These are phyloP conservation scores for Candida sithepensis DNA, from an alignment of 805 yeast genomes.

Conservation along the genomic window DNA sequence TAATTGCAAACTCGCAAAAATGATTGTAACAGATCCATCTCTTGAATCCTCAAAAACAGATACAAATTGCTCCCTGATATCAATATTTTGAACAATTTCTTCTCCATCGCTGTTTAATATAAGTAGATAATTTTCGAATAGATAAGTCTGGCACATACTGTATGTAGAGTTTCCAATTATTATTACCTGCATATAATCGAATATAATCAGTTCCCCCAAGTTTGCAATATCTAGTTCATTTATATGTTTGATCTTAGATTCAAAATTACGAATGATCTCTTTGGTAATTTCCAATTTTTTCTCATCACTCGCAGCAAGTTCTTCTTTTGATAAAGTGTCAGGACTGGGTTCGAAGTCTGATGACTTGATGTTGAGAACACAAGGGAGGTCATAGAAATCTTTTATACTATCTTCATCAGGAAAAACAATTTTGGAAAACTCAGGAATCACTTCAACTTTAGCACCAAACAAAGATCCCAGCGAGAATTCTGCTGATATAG, in stretches of 20 bases:
- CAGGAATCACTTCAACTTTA: conserved; percentile 25
- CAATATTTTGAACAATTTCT: conserved; percentile 16
- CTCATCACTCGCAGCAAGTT: conserved; percentile 13
- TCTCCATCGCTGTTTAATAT: conserved; percentile 17
- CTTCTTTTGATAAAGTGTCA: conserved; percentile 14
- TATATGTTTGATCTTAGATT: conserved; percentile 7
- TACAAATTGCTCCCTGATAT: conserved; percentile 19
- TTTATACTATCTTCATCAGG: conserved; percentile 11
- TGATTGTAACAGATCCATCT: conserved; percentile 17
- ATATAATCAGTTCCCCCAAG: conserved; percentile 23
- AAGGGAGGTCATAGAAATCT: conserved; percentile 19
- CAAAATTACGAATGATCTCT: conserved; percentile 17
- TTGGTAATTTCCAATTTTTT: conserved; percentile 22
- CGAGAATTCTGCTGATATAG: neutral
- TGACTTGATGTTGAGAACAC: conserved; percentile 22
- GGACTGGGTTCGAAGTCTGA: conserved; percentile 26
- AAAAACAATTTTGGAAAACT: conserved; percentile 20
- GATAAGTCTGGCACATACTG: conserved; percentile 13
- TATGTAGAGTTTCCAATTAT: conserved; percentile 3
- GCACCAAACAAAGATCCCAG: conserved; percentile 16
- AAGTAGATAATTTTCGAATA: conserved; percentile 24
- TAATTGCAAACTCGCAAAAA: conserved; percentile 21
- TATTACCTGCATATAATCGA: conserved; percentile 22
- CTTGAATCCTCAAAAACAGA: conserved; percentile 19
- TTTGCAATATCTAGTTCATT: conserved; percentile 19